Base-by-base conservation (phyloP, 305 asterid genomes). In the Solanum hybrid region DNA sequence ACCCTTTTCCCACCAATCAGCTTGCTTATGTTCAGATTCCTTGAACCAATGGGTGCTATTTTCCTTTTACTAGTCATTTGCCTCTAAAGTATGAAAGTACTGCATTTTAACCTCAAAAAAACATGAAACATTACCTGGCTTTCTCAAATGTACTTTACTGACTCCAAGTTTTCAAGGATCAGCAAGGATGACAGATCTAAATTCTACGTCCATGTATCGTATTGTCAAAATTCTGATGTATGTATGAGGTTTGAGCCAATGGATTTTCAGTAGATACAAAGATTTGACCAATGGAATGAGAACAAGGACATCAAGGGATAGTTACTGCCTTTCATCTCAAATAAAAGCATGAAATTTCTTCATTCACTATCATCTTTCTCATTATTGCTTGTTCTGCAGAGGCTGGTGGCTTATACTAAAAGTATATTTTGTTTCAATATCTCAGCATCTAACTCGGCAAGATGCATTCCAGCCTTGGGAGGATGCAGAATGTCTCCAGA, bases 391-490 rank as follows among this genome's bases (percentile, higher is more conserved):
- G 67, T 90, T 71, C 85, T 88, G 90, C 89, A 40, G 42, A 90
- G 9, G 39, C 40, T 29, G 29, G 20, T 31, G 39, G 26, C 31
- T 28, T 51, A 18, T 3, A 73, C 51, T 82, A 88, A 34, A 6
- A 34, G 51, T 31, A 46, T 24, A 61, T 91, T 73, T 92, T 81
- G 75, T 89, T 88, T 64, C 28, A 75, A 73, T 88, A 81, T 16
- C 81, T 73, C 94, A 94, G 96, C 90, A 91, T 89, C 74, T 71
- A 82, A 81, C 92, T 88, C 92, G 88, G 82, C 87, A 90, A 22
- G 93, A 91, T 29, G 75, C 93, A 1, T 95, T 95, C 90, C 29
- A 1, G 40, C 96, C 98, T 74, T 96, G 98, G 98, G 36, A 12
- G 22, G 98, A 95, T 67, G 20, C 42, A 14, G 91, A 89, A 85